Percentiles rank a stretch among this genome's conserved stretches.
Conservation (phyloP, 257 asterid species). For the Capsicum chinense region DNA sequence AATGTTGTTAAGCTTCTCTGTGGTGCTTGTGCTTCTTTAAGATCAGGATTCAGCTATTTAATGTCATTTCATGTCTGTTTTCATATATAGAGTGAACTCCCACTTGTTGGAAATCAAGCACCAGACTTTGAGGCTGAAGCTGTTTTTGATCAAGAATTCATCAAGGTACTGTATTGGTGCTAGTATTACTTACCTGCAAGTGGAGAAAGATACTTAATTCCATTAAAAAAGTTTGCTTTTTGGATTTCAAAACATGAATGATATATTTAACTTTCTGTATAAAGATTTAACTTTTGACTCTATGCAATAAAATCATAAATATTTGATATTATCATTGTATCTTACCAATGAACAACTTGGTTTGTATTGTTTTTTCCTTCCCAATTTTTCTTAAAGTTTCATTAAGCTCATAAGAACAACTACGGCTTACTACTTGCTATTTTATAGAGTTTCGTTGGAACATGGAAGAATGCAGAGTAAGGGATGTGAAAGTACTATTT, state of each 20-base stretch:
- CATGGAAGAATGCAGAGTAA: background rate
- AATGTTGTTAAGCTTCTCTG: background rate
- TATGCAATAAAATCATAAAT: background rate
- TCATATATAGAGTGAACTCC: conserved; percentile 64
- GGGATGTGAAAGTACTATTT: background rate
- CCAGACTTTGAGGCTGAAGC: conserved; percentile 99
- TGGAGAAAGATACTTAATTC: background rate
- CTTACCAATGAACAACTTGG: background rate
- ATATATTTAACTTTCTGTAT: background rate
- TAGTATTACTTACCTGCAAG: background rate
- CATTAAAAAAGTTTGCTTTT: background rate
- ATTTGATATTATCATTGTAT: background rate
- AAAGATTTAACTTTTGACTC: background rate
- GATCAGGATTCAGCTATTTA: background rate
- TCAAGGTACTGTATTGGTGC: conserved; percentile 48
- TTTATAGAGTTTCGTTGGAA: background rate
- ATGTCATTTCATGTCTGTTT: conserved; percentile 8
- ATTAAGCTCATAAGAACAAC: background rate
- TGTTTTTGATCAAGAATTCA: conserved; percentile 91
- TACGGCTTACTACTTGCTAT: no score
- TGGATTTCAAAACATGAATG: background rate
- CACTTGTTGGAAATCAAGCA: conserved; percentile 88
- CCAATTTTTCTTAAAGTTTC: background rate
- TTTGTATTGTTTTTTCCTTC: background rate
- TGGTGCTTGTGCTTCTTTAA: background rate